Conservation (phyloP, 2,329 filamentous ascomycete genomes). For the Cryphonectria radicalis region DNA sequence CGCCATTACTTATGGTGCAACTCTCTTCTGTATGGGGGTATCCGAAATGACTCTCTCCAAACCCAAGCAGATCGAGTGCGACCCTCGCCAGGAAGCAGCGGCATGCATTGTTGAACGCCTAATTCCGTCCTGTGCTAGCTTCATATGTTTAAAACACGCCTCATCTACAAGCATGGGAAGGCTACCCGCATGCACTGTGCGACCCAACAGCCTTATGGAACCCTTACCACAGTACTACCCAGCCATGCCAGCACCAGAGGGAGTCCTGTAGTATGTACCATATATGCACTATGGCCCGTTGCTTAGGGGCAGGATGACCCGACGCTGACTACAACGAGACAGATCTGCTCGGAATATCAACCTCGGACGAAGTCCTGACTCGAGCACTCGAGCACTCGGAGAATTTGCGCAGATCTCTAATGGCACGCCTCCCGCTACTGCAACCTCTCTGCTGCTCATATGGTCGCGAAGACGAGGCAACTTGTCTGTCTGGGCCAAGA, state of each 20-base stretch:
- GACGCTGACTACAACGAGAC: background rate
- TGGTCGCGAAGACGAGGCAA: background rate
- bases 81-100: background rate
- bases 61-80: background rate
- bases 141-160: constrained; percentile 27
- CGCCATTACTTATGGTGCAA: background rate
- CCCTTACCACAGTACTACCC: background rate
- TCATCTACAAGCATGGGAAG: constrained; percentile 16
- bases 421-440: background rate
- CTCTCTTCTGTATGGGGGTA: background rate
- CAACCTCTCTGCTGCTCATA: background rate
- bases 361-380: background rate
- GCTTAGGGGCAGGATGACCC: background rate
- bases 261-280: background rate
- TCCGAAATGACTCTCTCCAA: constrained; percentile 4
- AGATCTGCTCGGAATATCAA: background rate
- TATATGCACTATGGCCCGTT: background rate
- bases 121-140: constrained; percentile 8
- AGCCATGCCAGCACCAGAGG: background rate
- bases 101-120: background rate
- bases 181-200: constrained; percentile 26
- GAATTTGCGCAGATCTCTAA: constrained; percentile 8
- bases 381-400: constrained; percentile 10
- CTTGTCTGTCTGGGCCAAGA: background rate
- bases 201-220: constrained; percentile 2